Evolutionary conservation across 768 basidiomycete genomes (phyloP).

Genomic region (Podaxis sp.): DNA sequence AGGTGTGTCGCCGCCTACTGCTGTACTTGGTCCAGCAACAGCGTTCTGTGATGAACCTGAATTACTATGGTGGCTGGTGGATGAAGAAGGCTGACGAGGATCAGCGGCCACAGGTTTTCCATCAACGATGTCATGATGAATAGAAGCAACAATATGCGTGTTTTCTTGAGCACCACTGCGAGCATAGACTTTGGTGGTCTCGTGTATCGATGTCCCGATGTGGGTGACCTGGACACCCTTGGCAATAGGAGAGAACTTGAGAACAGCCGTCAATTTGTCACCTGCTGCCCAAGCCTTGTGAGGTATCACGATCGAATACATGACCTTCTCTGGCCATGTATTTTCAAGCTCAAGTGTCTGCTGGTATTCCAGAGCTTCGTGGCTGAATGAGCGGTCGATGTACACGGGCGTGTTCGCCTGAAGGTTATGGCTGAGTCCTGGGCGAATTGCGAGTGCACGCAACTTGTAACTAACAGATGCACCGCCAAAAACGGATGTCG

Average conservation of each 20-base stretch:
- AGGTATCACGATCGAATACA: conserved; percentile 92
- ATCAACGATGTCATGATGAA: conserved; percentile 66
- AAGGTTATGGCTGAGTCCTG: conserved; percentile 59
- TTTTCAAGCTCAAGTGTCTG: conserved; percentile 95
- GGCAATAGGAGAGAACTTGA: conserved; percentile 84
- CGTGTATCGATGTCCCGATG: conserved; percentile 70
- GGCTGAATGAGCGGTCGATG: conserved; percentile 70
- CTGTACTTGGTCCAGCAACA: conserved; percentile 1
- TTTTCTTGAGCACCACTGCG: conserved; percentile 60
- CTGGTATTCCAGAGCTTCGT: conserved; percentile 91
- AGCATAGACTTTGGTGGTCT: conserved; percentile 63
- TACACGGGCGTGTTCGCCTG: conserved; percentile 59
- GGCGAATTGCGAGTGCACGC: conserved; percentile 77
- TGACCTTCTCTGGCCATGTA: conserved; percentile 96
- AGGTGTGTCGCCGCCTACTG: conserved; percentile 1
- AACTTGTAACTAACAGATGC: conserved; percentile 87
- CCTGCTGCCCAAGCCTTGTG: conserved; percentile 96
- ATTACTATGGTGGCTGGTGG: not conserved
- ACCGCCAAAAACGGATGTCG: conserved; percentile 52
- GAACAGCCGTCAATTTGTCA: conserved; percentile 74
- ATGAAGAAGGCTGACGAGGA: conserved; percentile 21
- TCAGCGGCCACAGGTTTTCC: conserved; percentile 51
- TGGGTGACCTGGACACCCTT: conserved; percentile 79
- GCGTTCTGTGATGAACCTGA: not conserved
- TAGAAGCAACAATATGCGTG: conserved; percentile 56